Evolutionary conservation across 2,329 filamentous ascomycete genomes (phyloP), one percentile per base, ranked within the genome.

Genomic region (Furcasterigmium sp.): DNA sequence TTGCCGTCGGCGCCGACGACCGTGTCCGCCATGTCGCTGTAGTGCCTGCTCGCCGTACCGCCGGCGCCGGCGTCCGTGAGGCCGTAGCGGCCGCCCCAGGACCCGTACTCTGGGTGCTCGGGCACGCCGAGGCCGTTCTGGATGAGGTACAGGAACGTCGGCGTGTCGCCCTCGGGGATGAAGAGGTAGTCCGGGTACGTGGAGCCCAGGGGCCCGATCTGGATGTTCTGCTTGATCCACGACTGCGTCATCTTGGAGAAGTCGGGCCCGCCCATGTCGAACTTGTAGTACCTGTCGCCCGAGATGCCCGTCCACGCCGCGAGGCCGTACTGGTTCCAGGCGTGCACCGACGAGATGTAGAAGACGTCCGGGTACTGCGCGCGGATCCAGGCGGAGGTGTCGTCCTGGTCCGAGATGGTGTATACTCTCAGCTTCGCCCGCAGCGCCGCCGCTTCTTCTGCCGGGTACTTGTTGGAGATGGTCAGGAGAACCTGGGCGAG

Each of bases 391-490:
- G 67, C 57, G 0, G 74, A 75, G 0, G 73, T 70, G 45, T 82
- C 70, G 46, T 80, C 76, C 50, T 80, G 77, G 48, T 80, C 78
- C 3, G 73, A 78, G 44, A 80, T 78, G 21, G 76, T 60, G 52
- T 78, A 78, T 3, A 77, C 64, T 11, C 73, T 61, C 4, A 78
- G 53, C 44, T 69, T 70, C 4, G 58, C 49, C 3, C 63, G 56
- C n/a, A 76, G 58, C 0, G 43, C 44, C 0, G 58, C 53, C 1
- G 64, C 54, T 0, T 70, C 62, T 26, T 8, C 51, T 46, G 26
- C 55, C 39, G 49, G 50, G 50, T 11, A 53, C n/a, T 53, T 51
- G 32, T 64, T 59, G 18, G 61, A 57, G 29, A 72, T 61, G 14
- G 68, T 57, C 15, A 64, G 54, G 11, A 78, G 60, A 1, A 67